Evolutionary conservation across 2,329 filamentous ascomycete genomes (phyloP).

Genomic region (Rutstroemia sydowiana): DNA sequence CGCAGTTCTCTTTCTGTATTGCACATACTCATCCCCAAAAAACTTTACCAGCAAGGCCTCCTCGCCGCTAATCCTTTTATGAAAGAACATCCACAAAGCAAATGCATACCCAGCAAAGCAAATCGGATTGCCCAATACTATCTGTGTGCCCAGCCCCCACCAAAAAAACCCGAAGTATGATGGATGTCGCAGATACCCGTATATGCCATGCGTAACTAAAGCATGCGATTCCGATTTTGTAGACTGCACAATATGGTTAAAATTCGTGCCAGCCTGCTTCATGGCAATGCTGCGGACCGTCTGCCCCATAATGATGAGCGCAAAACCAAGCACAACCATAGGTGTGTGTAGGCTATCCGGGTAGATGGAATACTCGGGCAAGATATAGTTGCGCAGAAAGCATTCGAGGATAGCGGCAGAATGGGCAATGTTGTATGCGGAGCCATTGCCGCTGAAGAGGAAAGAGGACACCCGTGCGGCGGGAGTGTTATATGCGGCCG

Average conservation of each 20-base stretch:
- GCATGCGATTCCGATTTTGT: constrained; percentile 60
- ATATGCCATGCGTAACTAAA: constrained; percentile 79
- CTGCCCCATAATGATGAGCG: constrained; percentile 64
- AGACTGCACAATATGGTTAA: constrained; percentile 81
- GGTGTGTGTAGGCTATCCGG: constrained; percentile 28
- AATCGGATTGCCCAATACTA: constrained; percentile 77
- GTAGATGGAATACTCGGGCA: constrained; percentile 34
- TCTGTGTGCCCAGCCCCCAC: constrained; percentile 92
- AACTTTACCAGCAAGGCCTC: constrained; percentile 72
- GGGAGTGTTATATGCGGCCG: constrained; percentile 73
- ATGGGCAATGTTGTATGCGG: constrained; percentile 78
- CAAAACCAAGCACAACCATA: constrained; percentile 49
- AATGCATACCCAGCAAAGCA: constrained; percentile 67
- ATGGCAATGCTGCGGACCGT: constrained; percentile 73
- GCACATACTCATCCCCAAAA: constrained; percentile 74
- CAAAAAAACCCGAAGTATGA: constrained; percentile 98
- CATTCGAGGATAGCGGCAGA: constrained; percentile 67
- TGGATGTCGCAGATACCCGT: constrained; percentile 70
- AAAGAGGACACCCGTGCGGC: constrained; percentile 69
- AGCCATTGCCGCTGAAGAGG: constrained; percentile 77
- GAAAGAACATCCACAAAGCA: constrained; percentile 84
- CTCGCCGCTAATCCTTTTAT: constrained; percentile 65
- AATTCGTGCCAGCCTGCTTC: constrained; percentile 80
- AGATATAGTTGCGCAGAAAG: constrained; percentile 49
- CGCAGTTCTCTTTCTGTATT: constrained; percentile 63